Evolutionary conservation across 2,329 filamentous ascomycete genomes (phyloP).

Genomic region (Byssothecium circinans): DNA sequence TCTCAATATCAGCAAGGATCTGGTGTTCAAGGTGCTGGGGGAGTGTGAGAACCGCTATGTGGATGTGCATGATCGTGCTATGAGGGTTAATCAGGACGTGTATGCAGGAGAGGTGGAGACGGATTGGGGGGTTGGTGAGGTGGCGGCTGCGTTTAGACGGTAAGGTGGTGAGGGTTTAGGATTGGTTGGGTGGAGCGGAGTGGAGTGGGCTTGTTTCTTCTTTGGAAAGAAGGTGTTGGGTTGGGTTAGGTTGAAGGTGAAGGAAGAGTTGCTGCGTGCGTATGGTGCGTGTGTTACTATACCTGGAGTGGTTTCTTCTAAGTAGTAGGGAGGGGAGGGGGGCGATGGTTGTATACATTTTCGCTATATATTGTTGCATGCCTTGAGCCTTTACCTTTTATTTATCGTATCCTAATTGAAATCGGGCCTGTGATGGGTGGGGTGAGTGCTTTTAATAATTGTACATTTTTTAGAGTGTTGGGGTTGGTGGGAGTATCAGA

Average conservation of each 20-base stretch:
- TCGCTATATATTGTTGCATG: no score
- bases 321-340: no score
- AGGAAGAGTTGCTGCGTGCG: neutral
- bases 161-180: slow-evolving; percentile 14
- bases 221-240: neutral
- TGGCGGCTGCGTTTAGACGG: slow-evolving; percentile 34
- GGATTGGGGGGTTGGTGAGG: slow-evolving; percentile 38
- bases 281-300: neutral
- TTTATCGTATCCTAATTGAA: no score
- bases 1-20: slow-evolving; percentile 61
- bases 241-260: neutral
- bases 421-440: no score
- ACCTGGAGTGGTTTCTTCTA: no score
- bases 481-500: no score
- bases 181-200: neutral
- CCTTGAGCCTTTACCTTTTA: no score
- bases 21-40: slow-evolving; percentile 62
- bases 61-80: slow-evolving; percentile 54
- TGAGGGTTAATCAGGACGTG: slow-evolving; percentile 46
- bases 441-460: no score
- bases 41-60: slow-evolving; percentile 62
- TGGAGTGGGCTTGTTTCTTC: neutral
- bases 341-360: no score
- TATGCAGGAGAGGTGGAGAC: slow-evolving; percentile 52
- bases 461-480: no score